Evolutionary conservation across 2,329 filamentous ascomycete species (phyloP).

Genomic region (Phyllosticta ampelicida): DNA sequence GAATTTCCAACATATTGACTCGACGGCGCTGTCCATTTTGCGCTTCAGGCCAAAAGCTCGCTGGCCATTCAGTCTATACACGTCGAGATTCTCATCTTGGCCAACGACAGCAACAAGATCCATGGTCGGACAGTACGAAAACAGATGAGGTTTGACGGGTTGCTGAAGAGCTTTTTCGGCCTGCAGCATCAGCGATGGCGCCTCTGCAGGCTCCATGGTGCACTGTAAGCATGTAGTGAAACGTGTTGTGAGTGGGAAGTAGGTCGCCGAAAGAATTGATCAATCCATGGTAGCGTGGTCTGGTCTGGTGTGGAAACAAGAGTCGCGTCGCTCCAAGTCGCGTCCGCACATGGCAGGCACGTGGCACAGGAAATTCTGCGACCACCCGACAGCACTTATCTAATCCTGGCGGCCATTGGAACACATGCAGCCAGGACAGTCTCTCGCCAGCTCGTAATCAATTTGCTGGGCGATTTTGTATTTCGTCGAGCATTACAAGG

Average conservation of each 20-base stretch:
- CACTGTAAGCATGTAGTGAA: conserved; percentile 5
- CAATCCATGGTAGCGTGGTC: not conserved
- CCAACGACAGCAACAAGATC: conserved; percentile 69
- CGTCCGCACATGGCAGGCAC: conserved; percentile 2
- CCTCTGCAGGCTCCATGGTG: conserved; percentile 14
- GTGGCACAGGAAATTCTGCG: not conserved
- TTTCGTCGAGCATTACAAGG: no score
- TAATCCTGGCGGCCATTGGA: not conserved
- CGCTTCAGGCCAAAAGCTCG: conserved; percentile 46
- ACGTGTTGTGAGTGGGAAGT: not conserved
- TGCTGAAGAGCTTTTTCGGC: conserved; percentile 32
- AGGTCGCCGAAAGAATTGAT: not conserved
- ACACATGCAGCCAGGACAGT: no score
- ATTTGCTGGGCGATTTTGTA: no score
- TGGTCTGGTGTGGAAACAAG: not conserved
- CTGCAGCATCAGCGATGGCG: conserved; percentile 24
- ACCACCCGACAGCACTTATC: not conserved
- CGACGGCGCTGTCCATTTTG: conserved; percentile 25
- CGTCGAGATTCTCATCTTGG: conserved; percentile 56
- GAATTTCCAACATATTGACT: conserved; percentile 35
- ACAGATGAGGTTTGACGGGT: conserved; percentile 45
- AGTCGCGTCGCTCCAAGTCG: conserved; percentile 7
- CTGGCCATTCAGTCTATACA: conserved; percentile 72
- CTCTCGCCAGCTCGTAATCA: no score
- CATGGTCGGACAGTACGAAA: conserved; percentile 73